Percentiles rank a stretch among this genome's conserved stretches.
Evolutionary conservation across 2,329 filamentous ascomycete genomes (phyloP).

Genomic region (Thelonectria olida): DNA sequence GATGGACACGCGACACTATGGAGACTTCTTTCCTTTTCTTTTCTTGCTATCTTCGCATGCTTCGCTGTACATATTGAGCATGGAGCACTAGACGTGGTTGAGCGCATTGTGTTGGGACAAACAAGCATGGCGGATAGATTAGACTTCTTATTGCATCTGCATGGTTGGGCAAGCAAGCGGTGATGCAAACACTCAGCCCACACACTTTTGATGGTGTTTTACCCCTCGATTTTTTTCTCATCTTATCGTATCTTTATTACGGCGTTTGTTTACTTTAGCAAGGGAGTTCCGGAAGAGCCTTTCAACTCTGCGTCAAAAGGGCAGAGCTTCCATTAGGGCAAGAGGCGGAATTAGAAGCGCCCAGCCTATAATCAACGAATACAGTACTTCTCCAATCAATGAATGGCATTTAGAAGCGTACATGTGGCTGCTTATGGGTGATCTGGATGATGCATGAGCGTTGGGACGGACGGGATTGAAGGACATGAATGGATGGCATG

Average conservation of each 20-base stretch:
- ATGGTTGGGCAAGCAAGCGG: conserved; percentile 3
- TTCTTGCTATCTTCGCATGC: conserved; percentile 10
- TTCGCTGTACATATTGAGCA: conserved; percentile 39
- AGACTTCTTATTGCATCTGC: conserved; percentile 14
- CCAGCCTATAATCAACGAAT: conserved; percentile 12
- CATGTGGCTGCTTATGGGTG: too few species aligned
- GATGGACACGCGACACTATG: conserved; percentile 25
- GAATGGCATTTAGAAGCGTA: too few species aligned
- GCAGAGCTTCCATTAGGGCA: conserved; percentile 1
- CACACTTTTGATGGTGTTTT: conserved; percentile 1
- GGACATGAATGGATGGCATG: too few species aligned
- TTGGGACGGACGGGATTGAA: too few species aligned
- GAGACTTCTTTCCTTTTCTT: neutral
- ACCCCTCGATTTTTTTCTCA: conserved; percentile 31
- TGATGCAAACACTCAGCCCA: neutral
- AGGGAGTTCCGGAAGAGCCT: conserved; percentile 33
- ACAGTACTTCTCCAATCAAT: neutral
- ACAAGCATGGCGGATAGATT: conserved; percentile 21
- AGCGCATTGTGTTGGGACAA: conserved; percentile 32
- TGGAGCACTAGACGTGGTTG: conserved; percentile 14
- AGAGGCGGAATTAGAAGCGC: conserved; percentile 10
- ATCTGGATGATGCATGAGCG: too few species aligned
- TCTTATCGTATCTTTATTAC: conserved; percentile 25
- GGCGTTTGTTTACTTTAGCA: conserved; percentile 40
- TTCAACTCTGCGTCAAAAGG: neutral